Conservation (phyloP, 1,284 basidiomycete genomes). For the Phaffia rhodozyma region DNA sequence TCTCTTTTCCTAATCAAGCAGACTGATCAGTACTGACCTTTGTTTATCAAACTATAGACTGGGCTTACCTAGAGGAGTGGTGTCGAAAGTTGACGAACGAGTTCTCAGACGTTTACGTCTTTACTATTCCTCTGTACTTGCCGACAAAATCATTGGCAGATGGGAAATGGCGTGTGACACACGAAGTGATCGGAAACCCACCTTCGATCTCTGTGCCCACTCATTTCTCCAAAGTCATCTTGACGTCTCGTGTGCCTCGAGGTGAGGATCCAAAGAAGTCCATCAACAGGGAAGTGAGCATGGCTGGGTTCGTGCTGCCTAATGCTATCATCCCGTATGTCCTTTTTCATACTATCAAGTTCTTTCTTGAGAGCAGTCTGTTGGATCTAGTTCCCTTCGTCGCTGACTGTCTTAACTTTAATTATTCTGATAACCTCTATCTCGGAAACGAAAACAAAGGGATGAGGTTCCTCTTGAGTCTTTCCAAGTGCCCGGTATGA, state of each 20-base stretch:
- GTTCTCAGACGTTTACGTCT: constrained; percentile 91
- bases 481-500: constrained; percentile 67
- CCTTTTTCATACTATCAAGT: too few species aligned
- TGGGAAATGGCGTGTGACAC: constrained; percentile 86
- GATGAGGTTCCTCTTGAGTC: constrained; percentile 65
- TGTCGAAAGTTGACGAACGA: constrained; percentile 71
- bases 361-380: too few species aligned
- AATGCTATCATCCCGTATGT: constrained; percentile 62
- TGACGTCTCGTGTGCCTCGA: constrained; percentile 47
- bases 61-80: constrained; percentile 95
- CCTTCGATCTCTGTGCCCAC: constrained; percentile 88
- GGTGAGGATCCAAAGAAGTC: constrained; percentile 26
- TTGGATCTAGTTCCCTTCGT: too few species aligned
- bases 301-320: constrained; percentile 88
- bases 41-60: constrained; percentile 45
- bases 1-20: neutral
- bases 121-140: constrained; percentile 94
- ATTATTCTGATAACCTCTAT: too few species aligned
- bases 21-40: neutral
- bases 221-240: constrained; percentile 93
- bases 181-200: constrained; percentile 88
- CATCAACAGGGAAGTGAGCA: constrained; percentile 54
- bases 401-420: too few species aligned
- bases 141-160: constrained; percentile 62
- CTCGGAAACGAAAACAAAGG: too few species aligned